Percentiles rank a stretch among this genome's conserved stretches.
Conservation (phyloP, 75 land plant species). For the Pinus taeda region DNA sequence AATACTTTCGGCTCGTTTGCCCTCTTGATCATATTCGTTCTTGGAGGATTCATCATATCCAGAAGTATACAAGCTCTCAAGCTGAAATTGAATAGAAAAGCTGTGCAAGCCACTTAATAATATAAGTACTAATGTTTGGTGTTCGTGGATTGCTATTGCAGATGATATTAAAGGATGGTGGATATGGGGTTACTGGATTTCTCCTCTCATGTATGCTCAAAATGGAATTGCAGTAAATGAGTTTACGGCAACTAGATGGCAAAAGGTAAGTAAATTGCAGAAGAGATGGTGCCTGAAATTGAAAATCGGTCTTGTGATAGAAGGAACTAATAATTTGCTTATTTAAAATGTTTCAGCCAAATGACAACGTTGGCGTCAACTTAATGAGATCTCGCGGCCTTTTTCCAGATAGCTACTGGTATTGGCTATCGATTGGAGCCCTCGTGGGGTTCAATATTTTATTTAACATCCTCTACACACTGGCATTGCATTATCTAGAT, state of each 20-base stretch:
- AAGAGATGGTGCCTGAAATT: too few relatives aligned
- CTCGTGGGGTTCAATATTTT: constrained; percentile 16
- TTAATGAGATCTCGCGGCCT: constrained; percentile 23
- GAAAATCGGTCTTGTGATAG: too few relatives aligned
- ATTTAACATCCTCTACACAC: constrained; percentile 22
- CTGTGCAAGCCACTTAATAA: neutral
- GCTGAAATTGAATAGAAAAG: too few relatives aligned
- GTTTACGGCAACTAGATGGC: constrained; percentile 70
- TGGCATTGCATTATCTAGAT: constrained; percentile 18
- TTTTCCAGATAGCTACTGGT: constrained; percentile 21
- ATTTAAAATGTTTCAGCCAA: too few relatives aligned
- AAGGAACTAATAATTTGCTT: too few relatives aligned
- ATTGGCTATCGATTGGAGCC: constrained; percentile 21
- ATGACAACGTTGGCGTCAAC: constrained; percentile 12
- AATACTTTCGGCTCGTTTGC: constrained; percentile 77
- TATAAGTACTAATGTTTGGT: neutral
- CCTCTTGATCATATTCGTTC: constrained; percentile 38
- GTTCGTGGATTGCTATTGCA: constrained; percentile 11
- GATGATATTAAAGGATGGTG: constrained; percentile 79
- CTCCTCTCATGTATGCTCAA: constrained; percentile 83
- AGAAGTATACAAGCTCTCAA: constrained; percentile 35
- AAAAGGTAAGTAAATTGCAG: constrained; percentile 40
- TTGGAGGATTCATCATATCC: constrained; percentile 71
- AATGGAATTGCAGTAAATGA: constrained; percentile 77
- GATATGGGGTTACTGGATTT: constrained; percentile 90